Conservation (phyloP, 768 basidiomycete genomes). For the Lanmaoa rubissima region DNA sequence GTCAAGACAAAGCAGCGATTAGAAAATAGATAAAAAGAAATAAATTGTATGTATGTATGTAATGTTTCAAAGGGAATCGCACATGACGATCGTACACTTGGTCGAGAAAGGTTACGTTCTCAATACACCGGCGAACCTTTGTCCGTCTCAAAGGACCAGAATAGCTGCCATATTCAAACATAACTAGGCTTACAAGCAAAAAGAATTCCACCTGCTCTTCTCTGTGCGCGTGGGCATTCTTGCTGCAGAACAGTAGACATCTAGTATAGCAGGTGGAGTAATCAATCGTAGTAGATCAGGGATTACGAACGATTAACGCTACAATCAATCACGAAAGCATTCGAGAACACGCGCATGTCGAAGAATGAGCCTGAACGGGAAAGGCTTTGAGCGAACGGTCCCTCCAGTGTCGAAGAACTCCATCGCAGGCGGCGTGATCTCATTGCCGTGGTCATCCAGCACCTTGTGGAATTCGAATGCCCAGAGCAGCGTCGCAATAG, state of each 20-base stretch:
- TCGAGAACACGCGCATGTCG: not conserved
- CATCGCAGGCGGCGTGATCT: slow-evolving; percentile 9
- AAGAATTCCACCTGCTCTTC: not conserved
- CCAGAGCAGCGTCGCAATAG: slow-evolving; percentile 7
- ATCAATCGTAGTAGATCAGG: too few relatives aligned
- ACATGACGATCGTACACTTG: not conserved
- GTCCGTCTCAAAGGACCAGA: not conserved
- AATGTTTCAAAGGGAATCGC: not conserved
- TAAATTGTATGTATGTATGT: not conserved
- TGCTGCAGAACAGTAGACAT: not conserved
- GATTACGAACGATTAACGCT: not conserved
- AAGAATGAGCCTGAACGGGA: slow-evolving; percentile 1
- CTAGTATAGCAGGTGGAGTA: not conserved
- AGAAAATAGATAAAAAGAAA: too few relatives aligned
- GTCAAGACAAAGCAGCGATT: not conserved
- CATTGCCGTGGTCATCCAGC: slow-evolving; percentile 1
- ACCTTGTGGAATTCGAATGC: slow-evolving; percentile 10
- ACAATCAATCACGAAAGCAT: not conserved
- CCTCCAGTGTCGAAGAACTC: slow-evolving; percentile 4
- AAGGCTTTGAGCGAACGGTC: slow-evolving; percentile 4
- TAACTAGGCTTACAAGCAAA: not conserved
- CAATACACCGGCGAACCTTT: not conserved
- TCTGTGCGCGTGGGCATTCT: not conserved
- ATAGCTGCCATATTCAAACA: not conserved
- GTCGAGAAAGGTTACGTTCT: not conserved